Evolutionary conservation across 2,329 filamentous ascomycete species (phyloP).

Genomic region (Pestalotiopsis sp.): DNA sequence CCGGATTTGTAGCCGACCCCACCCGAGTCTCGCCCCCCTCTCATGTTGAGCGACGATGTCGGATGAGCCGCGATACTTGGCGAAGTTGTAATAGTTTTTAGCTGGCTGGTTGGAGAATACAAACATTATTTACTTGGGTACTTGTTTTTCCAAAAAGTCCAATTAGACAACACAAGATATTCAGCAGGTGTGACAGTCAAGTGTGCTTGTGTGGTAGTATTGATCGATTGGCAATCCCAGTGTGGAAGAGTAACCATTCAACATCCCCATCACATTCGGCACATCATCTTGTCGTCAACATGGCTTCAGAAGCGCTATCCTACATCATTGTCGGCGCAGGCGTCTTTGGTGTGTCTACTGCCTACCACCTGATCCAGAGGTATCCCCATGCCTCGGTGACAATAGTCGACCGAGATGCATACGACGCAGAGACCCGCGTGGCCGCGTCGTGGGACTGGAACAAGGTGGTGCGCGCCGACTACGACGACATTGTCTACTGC

Average conservation of each 20-base stretch:
- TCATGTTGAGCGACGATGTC: not conserved
- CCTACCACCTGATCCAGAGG: constrained; percentile 60
- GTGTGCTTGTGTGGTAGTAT: not conserved
- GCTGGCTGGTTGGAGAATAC: not conserved
- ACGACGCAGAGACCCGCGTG: constrained; percentile 48
- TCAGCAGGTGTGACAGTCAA: not conserved
- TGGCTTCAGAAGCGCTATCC: constrained; percentile 25
- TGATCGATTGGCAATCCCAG: not conserved
- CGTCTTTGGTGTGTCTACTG: constrained; percentile 67
- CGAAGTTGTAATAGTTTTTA: not conserved
- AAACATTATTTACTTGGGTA: not conserved
- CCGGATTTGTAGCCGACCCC: not conserved
- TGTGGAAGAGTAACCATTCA: not conserved
- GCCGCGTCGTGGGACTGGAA: constrained; percentile 76
- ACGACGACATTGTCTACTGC: constrained; percentile 66
- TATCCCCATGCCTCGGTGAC: constrained; percentile 54
- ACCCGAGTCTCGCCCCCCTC: not conserved
- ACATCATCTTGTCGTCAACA: not conserved
- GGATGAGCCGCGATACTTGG: not conserved
- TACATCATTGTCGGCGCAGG: constrained; percentile 67
- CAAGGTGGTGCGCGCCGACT: constrained; percentile 73
- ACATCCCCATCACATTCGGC: not conserved
- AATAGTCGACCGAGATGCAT: constrained; percentile 59
- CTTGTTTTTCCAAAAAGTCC: not conserved
- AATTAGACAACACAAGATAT: not conserved